Evolutionary conservation across 1,284 basidiomycete genomes (phyloP), one percentile per base, ranked within the genome.

Genomic region (Tausonia pullulans): DNA sequence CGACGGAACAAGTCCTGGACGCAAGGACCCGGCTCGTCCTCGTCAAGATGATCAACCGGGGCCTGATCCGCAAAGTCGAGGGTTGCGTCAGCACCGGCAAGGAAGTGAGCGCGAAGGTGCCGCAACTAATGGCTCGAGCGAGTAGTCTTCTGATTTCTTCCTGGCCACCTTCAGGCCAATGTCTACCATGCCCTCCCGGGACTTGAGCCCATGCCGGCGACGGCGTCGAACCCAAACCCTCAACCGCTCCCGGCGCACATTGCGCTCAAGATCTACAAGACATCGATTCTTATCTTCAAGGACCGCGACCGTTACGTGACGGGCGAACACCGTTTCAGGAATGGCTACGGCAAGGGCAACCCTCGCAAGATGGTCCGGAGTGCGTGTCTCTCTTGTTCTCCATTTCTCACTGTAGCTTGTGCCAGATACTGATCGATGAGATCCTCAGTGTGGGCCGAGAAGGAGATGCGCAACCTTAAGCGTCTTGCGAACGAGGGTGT

Each of bases 261-360:
- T 46, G 93, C 95, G 0, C 81, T 98, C 68, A 99, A 98, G 77
- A 95, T 99, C 70, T 99, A 95, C 81, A 96, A 98, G 75, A 99
- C 96, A 0, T 95, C 91, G 43, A 98, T 99, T 69, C 84, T 99
- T 7, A 82, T 94, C 8, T 99, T 99, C 81, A 96, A 97, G 75
- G 90, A 98, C 71, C 85, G 96, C 10, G 92, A 96, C 73, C 87
- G 89, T 65, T 98, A 98, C 75, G 93, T 98, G 46, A 84, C 85
- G 0, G 82, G 82, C 58, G 96, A 98, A 74, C 88, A 89, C 73
- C 86, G 96, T 8, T 98, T 98, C 78, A 82, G 91, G 50, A 84
- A 88, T 68, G 95, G 95, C 6, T 98, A 98, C 75, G 87, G 87
- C 69, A 86, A 87, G 60, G 85, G 84, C 69, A 99, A 98, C 73